Evolutionary conservation across 2,329 filamentous ascomycete genomes (phyloP), one percentile per base, ranked within the genome.

Genomic region (Dactylellina drechsleri): DNA sequence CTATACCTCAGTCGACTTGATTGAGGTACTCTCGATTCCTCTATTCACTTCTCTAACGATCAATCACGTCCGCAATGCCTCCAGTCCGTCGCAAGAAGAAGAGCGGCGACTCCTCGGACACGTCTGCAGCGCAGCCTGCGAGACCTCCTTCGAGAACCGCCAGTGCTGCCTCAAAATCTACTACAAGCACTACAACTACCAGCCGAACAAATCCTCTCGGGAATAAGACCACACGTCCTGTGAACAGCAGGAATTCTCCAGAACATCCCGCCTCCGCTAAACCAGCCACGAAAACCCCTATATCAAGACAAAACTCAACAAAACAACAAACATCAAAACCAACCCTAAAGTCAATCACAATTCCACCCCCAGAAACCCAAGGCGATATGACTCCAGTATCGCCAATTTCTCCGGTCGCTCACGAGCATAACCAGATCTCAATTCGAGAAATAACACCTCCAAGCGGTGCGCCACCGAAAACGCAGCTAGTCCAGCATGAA

Each of bases 41-140:
- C 10, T 4, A 4, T 23, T 4, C 28, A 13, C 26, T 10, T 36
- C 36, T 3, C n/a, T 31, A 20, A 23, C 41, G 3, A 26, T 20
- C n/a, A 23, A 40, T 49, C 50, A 61, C 57, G 40, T 31, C 65
- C n/a, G 13, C 12, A 41, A 75, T 75, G 71, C 71, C 71, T 67
- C 71, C 71, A 43, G 54, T 75, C 45, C 64, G 71, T 45, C 71
- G 64, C 23, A 75, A 75, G 64, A 75, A 75, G 61, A 75, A 64
- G 45, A 64, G 71, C 36, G 71, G 68, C 26, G 71, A 75, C 45
- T 74, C 68, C 13, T 66, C 64, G 23, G 61, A 66, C 50, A 66
- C 70, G 50, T 66, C 66, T 49, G 53, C 47, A 31, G 12, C 62
- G 50, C 56, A 60, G 45, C 47, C 65, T 18, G 7, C 47, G 18